Conservation (phyloP, 2,329 filamentous ascomycete genomes). For the Claviceps paspali region DNA sequence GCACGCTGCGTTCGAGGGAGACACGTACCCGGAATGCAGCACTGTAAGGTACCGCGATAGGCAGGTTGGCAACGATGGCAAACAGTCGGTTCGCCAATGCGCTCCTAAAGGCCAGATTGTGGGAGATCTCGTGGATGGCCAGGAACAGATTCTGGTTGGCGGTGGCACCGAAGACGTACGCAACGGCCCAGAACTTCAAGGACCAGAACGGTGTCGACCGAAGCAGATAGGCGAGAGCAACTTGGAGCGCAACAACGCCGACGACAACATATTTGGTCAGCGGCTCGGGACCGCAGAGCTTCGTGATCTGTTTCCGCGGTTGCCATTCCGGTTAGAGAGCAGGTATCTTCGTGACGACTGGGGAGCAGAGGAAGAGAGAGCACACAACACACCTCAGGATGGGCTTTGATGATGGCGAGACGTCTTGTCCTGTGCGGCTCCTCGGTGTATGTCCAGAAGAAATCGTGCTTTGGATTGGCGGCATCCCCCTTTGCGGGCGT, state of each 20-base stretch:
- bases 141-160: slow-evolving; percentile 98
- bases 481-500: too few species aligned
- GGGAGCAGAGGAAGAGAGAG: neutral
- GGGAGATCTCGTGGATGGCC: slow-evolving; percentile 96
- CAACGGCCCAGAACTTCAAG: slow-evolving; percentile 70
- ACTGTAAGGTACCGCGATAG: slow-evolving; percentile 90
- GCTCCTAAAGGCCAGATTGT: slow-evolving; percentile 86
- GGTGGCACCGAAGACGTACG: slow-evolving; percentile 85
- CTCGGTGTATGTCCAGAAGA: slow-evolving; percentile 99
- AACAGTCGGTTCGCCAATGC: slow-evolving; percentile 67
- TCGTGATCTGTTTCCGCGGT: slow-evolving; percentile 53
- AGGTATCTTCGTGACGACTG: too few species aligned
- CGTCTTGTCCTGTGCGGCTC: slow-evolving; percentile 87
- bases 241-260: slow-evolving; percentile 68
- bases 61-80: slow-evolving; percentile 87
- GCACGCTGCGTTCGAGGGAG: too few species aligned
- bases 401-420: slow-evolving; percentile 91
- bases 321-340: slow-evolving; percentile 4
- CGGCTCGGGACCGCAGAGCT: slow-evolving; percentile 91
- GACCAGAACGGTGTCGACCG: slow-evolving; percentile 66
- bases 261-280: slow-evolving; percentile 88
- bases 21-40: slow-evolving; percentile 71
- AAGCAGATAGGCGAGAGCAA: slow-evolving; percentile 62
- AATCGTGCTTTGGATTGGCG: slow-evolving; percentile 37
- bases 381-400: slow-evolving; percentile 57